A percentile compares a stretch with the other conserved stretches of the same genome.
Conservation (phyloP, 2,329 filamentous ascomycete species). For the Diatrype stigma region DNA sequence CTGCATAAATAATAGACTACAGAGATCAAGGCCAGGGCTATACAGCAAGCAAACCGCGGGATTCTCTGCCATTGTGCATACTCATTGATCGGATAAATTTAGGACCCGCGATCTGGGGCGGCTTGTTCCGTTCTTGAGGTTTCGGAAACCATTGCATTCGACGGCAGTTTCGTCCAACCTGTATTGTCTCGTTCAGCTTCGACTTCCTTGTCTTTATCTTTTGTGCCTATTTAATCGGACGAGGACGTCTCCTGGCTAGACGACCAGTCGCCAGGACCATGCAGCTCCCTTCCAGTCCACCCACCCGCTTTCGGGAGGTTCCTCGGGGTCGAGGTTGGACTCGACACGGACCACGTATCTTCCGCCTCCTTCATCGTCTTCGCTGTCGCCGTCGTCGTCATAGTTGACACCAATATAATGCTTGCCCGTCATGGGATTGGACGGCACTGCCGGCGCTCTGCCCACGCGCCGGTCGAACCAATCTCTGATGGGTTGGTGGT, state of each 20-base stretch:
- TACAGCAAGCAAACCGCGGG: no score
- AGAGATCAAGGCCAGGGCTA: no score
- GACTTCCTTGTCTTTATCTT: background rate
- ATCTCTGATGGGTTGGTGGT: slow-evolving; percentile 6
- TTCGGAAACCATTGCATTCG: no score
- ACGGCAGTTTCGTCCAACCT: no score
- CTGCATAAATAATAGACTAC: no score
- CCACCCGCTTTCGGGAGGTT: background rate
- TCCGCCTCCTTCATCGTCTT: background rate
- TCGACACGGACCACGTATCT: background rate
- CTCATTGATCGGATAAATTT: no score
- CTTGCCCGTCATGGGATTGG: background rate
- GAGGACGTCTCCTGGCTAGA: background rate
- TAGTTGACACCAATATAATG: background rate
- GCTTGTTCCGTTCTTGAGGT: no score
- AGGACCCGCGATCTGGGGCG: no score
- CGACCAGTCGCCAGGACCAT: background rate
- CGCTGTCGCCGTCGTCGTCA: background rate
- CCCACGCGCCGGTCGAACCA: slow-evolving; percentile 1
- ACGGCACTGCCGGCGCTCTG: background rate
- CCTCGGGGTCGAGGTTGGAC: background rate
- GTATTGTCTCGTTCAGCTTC: no score
- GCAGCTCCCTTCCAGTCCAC: background rate
- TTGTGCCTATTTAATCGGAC: background rate
- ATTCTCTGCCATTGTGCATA: no score